Base-by-base conservation (phyloP, 768 basidiomycete species). In the Leccinum olivaceopallidum region DNA sequence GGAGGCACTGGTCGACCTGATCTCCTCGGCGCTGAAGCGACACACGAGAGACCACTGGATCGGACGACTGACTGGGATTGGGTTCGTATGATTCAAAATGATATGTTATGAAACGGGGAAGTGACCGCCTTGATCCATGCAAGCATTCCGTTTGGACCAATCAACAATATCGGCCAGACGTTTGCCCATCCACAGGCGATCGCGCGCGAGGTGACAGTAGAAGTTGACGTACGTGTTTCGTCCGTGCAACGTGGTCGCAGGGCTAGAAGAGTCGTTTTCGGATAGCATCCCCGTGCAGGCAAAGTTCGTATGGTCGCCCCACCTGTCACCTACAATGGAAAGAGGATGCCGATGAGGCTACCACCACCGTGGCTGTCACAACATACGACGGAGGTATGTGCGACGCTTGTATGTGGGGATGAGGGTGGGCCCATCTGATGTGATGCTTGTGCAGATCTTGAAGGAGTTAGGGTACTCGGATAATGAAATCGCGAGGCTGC, bases 311-410 rank as follows among this genome's bases (percentile, higher is more conserved):
- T 94, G 64, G 89, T 92, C 24, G 87, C 87, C 2, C 90, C 93
- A 20, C 85, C 93, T 0, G 91, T 93, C 30, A 80, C 83, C 13
- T 94, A 94, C 77, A 89, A 94, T 67, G 92, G 92, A 18, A 77
- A 80, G 72, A 85, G 85, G 67, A 92, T 92, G 85, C 81, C 83
- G 32, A 82, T 94, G 47, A 80, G 78, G 53, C 81, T 84, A 59
- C 83, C 91, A n/a, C 92, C 93, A 12, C 93, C 93, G n/a, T 94
- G 86, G 81, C 79, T 92, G 24, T 92, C 90, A 56, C 85, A 94
- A 66, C 93, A 94, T 73, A 94, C 92, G 14, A 78, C 76, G 4
- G 89, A 93, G 84, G 89, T 88, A 70, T 49, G 75, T 62, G 37
- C 12, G 14, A 49, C 44, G 61, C 63, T 48, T 55, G 59, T 54